Base-by-base conservation (phyloP, 345 rosid genomes). In the Lepidium didymum region DNA sequence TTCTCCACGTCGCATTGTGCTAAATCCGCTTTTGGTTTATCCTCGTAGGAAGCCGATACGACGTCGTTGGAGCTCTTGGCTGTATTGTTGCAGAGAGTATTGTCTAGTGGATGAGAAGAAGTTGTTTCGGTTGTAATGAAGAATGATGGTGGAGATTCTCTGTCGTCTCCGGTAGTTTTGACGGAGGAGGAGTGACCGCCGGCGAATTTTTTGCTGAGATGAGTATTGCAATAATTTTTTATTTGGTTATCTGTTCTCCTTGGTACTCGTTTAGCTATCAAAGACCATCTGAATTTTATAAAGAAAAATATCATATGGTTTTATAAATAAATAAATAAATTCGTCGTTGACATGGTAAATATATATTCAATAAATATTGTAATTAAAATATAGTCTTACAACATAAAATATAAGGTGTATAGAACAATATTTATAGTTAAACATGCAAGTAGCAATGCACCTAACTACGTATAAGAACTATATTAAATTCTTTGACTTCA, bases 231-330 rank as follows among this genome's bases (percentile, higher is more conserved):
- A 64, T 81, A 75, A 44, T 83, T 85, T 78, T 85, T 85, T 70
- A 81, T 84, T 79, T 81, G 86, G 69, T 85, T 84, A 68, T 86
- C 91, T 8, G 86, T 86, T 74, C 86, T 33, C 35, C 88, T 85
- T 0, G 88, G 91, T 27, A 80, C 82, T 5, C 88, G 47, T 69
- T 77, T 82, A 0, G 85, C 91, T 68, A 86, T 86, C 75, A 86
- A 71, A 56, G 91, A 75, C 91, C 91, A 82, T 75, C 88, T 80
- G 63, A 12, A 49, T 50, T 60, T 25, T 3, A 5, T 3, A 3
- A 27, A 2, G 6, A 23, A 36, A 5, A 63, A 11, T 29, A 61
- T 43, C 15, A 31, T 27, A 25, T 9, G 27, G 9, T 1, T 12
- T 13, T 40, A 40, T 5, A 19, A 4, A 3, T 27, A 27, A 27